Evolutionary conservation across 768 basidiomycete species (phyloP), one percentile per base, ranked within the genome.

Genomic region (Pholiota molesta): DNA sequence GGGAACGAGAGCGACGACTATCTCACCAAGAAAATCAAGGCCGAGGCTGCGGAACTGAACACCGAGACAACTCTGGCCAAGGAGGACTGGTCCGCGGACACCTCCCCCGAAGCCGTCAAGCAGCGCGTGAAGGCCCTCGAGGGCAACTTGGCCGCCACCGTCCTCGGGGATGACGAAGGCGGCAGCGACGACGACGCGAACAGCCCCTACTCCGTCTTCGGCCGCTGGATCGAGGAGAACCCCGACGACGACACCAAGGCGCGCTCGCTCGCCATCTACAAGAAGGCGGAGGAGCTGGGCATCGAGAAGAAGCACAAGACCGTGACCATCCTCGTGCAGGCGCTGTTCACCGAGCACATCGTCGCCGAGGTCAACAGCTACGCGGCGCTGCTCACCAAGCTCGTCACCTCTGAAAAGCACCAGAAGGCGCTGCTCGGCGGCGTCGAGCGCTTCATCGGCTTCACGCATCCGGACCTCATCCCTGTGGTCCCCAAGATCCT

Each of bases 251-350:
- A 83, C 62, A 64, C 78, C 40, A 83, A 80, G 66, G 80, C 82
- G 4, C 80, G 83, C 52, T 79, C 87, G 28, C 80, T 91, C 55
- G 86, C 89, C 23, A 85, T 96, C 44, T 94, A 82, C 79, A 91
- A 93, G 77, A 95, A 95, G 78, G 91, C 91, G 1, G 90, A 96
- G 70, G 95, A 97, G 55, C 72, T 95, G 23, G 94, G 92, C 45
- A 90, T 99, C 64, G 94, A 92, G 71, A 95, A 92, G 81, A 99
- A 97, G 77, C 94, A 98, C 82, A 96, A 91, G 82, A 84, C 91
- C 0, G 79, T 97, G 33, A 83, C 90, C 62, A 88, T 95, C 47
- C 78, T 99, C 57, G 90, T 88, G 19, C 91, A 96, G 73, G 83
- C 87, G 7, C 79, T 99, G 59, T 98, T 98, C 76, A 89, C 89